Percentiles rank a stretch among this genome's conserved stretches.
These are phyloP conservation scores for Terfezia boudieri DNA, from an alignment of 495 filamentous ascomycete species.

Conservation along the genomic window DNA sequence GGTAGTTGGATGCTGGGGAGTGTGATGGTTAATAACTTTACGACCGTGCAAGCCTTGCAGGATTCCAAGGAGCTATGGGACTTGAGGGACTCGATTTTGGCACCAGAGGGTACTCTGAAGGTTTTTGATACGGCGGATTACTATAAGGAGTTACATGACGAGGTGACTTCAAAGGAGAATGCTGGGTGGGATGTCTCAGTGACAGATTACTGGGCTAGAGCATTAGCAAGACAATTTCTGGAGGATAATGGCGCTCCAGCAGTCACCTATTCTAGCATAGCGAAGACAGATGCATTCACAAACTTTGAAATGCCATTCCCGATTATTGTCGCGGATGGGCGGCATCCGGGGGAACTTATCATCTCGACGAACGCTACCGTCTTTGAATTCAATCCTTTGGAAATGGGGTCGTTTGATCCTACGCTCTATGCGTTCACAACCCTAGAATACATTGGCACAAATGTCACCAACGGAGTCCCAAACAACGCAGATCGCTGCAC, in stretches of 20 bases:
- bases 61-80: conserved; percentile 44
- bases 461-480: conserved; percentile 46
- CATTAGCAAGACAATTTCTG: conserved; percentile 64
- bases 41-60: conserved; percentile 40
- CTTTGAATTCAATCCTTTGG: conserved; percentile 71
- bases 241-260: conserved; percentile 49
- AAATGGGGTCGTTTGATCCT: conserved; percentile 69
- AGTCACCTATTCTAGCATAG: conserved; percentile 80
- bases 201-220: conserved; percentile 75
- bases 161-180: conserved; percentile 40
- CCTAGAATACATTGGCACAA: conserved; percentile 52
- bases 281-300: conserved; percentile 39
- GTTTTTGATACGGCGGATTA: conserved; percentile 30
- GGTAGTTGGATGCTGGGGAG: conserved; percentile 77
- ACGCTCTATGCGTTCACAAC: conserved; percentile 60
- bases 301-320: conserved; percentile 62
- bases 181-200: conserved; percentile 56
- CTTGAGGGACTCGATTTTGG: conserved; percentile 53
- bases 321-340: conserved; percentile 53
- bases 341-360: conserved; percentile 39
- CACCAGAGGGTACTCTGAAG: conserved; percentile 30
- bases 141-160: conserved; percentile 37
- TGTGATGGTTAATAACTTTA: conserved; percentile 79
- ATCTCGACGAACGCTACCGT: conserved; percentile 60
- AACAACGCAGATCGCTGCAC: conserved; percentile 40